phyloP scores from a whole-genome alignment of 192 early-diverging fungal species.

The Linnemannia schmuckeri region DNA sequence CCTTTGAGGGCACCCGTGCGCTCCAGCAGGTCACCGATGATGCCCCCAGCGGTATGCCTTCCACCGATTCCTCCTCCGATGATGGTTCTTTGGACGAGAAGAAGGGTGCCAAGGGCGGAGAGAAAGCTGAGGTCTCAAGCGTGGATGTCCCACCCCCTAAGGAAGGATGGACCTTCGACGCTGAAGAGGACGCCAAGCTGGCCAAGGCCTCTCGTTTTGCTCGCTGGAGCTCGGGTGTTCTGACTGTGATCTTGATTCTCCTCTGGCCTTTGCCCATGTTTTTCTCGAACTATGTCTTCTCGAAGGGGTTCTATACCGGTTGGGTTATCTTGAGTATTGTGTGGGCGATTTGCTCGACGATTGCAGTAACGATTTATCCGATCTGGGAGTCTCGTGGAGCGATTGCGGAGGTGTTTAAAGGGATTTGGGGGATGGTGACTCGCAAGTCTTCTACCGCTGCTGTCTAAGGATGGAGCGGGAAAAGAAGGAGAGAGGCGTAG shows the following conservation, averaged over 20 bases:
- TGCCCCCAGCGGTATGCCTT: slow-evolving; percentile 1
- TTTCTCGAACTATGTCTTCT: slow-evolving; percentile 73
- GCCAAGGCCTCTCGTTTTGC: slow-evolving; percentile 72
- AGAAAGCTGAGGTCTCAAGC: slow-evolving; percentile 1
- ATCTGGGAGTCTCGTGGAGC: slow-evolving; percentile 48
- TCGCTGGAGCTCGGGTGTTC: slow-evolving; percentile 59
- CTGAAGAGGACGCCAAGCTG: slow-evolving; percentile 53
- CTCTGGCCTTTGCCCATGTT: slow-evolving; percentile 84
- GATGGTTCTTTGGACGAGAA: slow-evolving; percentile 20
- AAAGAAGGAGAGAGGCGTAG: not conserved
- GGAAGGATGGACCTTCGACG: slow-evolving; percentile 17
- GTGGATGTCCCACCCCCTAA: slow-evolving; percentile 16
- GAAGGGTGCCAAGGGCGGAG: not conserved
- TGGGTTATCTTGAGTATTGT: slow-evolving; percentile 76
- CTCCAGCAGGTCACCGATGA: slow-evolving; percentile 64
- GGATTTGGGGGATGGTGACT: slow-evolving; percentile 9
- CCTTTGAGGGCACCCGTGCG: slow-evolving; percentile 65
- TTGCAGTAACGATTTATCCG: slow-evolving; percentile 72
- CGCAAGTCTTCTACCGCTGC: slow-evolving; percentile 26
- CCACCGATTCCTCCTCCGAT: slow-evolving; percentile 29
- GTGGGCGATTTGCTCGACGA: slow-evolving; percentile 69
- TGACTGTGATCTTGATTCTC: slow-evolving; percentile 72
- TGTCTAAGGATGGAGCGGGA: slow-evolving; percentile 5
- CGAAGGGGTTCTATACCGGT: slow-evolving; percentile 74
- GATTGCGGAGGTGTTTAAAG: slow-evolving; percentile 31